Evolutionary conservation across 768 basidiomycete genomes (phyloP).

Genomic region (Calocybe cyanea): DNA sequence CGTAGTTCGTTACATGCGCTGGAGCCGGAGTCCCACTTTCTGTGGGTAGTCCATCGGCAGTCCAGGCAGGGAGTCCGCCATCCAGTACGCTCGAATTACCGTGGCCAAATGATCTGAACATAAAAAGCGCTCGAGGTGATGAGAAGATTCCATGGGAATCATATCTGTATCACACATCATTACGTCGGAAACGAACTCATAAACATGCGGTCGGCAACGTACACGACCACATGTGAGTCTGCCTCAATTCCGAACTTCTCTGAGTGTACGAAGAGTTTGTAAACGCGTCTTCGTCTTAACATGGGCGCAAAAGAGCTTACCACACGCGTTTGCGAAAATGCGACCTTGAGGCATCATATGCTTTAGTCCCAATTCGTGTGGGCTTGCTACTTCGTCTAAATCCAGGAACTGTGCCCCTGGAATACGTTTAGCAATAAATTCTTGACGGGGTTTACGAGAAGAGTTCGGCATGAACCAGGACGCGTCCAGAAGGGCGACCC

Average conservation of each 20-base stretch:
- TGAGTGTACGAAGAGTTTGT: conserved; percentile 9
- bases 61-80: conserved; percentile 89
- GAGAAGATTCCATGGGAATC: conserved; percentile 91
- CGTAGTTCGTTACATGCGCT: conserved; percentile 37
- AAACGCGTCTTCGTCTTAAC: conserved; percentile 1
- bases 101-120: conserved; percentile 92
- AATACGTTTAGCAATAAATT: conserved; percentile 65
- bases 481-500: conserved; percentile 61
- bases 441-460: conserved; percentile 61
- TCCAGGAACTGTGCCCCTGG: conserved; percentile 74
- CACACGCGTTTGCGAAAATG: conserved; percentile 74
- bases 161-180: conserved; percentile 53
- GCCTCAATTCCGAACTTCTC: conserved; percentile 71
- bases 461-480: conserved; percentile 96
- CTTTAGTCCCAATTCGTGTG: conserved; percentile 75
- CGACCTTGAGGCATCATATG: conserved; percentile 88
- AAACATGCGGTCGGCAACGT: conserved; percentile 18
- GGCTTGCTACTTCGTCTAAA: conserved; percentile 72
- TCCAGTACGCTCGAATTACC: conserved; percentile 81
- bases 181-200: conserved; percentile 1
- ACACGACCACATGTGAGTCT: conserved; percentile 82
- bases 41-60: conserved; percentile 56
- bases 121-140: conserved; percentile 88
- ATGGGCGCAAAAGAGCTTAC: conserved; percentile 41
- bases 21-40: conserved; percentile 33